These are phyloP conservation scores for Phytophthora fragariae DNA, from an alignment of 352 stramenopile species.

Conservation along the genomic window DNA sequence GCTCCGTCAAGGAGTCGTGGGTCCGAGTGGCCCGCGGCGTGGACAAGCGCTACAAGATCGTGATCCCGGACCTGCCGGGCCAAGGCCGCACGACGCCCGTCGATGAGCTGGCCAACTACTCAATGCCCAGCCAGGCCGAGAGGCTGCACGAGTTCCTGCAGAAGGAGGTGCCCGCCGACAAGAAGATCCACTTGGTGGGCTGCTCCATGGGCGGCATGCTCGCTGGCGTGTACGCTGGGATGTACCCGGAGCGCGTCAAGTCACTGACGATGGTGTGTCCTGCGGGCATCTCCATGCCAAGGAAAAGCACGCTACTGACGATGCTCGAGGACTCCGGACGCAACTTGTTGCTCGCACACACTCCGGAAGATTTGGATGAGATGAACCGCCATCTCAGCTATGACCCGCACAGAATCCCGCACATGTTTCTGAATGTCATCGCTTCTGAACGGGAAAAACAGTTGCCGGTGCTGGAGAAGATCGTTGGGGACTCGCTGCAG, in stretches of 20 bases:
- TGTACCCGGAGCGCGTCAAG: constrained; percentile 61
- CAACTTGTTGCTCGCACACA: constrained; percentile 73
- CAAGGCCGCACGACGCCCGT: constrained; percentile 69
- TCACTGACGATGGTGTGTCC: constrained; percentile 81
- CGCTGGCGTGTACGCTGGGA: constrained; percentile 69
- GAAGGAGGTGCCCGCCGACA: constrained; percentile 48
- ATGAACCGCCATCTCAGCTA: constrained; percentile 61
- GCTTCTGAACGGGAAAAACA: constrained; percentile 60
- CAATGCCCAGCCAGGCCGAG: constrained; percentile 56
- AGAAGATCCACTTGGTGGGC: constrained; percentile 76
- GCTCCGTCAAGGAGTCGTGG: constrained; percentile 76
- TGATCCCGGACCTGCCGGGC: constrained; percentile 77
- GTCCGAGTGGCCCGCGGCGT: constrained; percentile 56
- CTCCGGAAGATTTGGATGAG: constrained; percentile 61
- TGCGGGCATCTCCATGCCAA: constrained; percentile 72
- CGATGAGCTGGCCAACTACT: constrained; percentile 55
- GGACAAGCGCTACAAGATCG: constrained; percentile 59
- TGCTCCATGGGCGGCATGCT: constrained; percentile 86
- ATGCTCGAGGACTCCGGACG: constrained; percentile 67
- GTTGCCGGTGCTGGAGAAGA: constrained; percentile 65
- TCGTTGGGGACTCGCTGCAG: constrained; percentile 59
- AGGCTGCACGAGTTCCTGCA: constrained; percentile 70
- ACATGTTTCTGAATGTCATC: constrained; percentile 42
- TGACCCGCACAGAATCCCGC: constrained; percentile 41
- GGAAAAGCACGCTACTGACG: constrained; percentile 63